Evolutionary conservation across 805 yeast species (phyloP), one percentile per base, ranked within the genome.

Genomic region (Candida krabiensis): DNA sequence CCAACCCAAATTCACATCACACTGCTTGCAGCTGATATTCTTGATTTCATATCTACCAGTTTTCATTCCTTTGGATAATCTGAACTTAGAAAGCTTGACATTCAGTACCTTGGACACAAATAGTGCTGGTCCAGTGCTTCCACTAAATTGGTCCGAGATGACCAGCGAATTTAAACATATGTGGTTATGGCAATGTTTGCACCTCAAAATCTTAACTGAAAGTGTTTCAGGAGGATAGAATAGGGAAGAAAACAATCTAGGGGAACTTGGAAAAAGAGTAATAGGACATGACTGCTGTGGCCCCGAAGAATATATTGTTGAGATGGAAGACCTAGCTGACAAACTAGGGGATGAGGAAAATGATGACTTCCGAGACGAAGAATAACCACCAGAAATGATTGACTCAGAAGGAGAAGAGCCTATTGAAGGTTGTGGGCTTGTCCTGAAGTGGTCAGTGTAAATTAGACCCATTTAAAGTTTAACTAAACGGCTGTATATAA

Each of bases 21-120:
- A 63, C 40, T 63, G 68, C 28, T 48, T 40, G 46, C 68, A 63
- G 17, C 37, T 40, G 22, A 63, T 49, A 7, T 35, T 25, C 29
- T 51, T 55, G n/a, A 63, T 56, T 24, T 50, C 58, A 40, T 61
- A 63, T 12, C 49, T 44, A 1, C 68, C 68, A 4, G 68, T 63
- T 30, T 52, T 47, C 64, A 63, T 63, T 19, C 42, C 46, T 40
- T 57, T 58, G 19, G 44, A 43, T 19, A 53, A 53, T 33, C 52
- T 47, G 3, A 38, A 19, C 13, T 44, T 30, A 14, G 42, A 37
- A 7, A 44, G 35, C 11, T 47, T 46, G 15, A 53, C 49, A 35
- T 63, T 63, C 4, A 63, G 37, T n/a, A 63, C 60, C 13, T 50
- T 46, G 2, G 54, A 47, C 11, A 63, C 66, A 38, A 58, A 60